These are phyloP conservation scores for Desmodesmus armatus DNA, from an alignment of 139 green algal genomes.

Conservation along the genomic window DNA sequence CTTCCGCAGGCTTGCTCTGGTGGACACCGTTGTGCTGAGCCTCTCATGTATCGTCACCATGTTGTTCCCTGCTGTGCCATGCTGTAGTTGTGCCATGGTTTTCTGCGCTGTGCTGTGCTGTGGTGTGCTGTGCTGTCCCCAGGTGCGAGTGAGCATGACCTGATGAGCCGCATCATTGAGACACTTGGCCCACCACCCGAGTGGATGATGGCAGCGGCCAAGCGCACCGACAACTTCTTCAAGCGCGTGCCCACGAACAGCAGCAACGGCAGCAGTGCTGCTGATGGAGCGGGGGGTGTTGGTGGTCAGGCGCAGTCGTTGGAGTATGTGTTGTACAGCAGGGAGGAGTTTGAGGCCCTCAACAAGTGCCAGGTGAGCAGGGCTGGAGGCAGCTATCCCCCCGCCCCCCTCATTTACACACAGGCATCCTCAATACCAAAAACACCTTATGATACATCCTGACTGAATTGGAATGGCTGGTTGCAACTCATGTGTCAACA, in stretches of 20 bases:
- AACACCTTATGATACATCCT: too few relatives aligned
- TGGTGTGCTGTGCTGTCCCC: not conserved
- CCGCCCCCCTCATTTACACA: too few relatives aligned
- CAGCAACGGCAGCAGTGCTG: not conserved
- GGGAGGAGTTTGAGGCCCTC: conserved; percentile 76
- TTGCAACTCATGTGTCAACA: too few relatives aligned
- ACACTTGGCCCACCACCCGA: conserved; percentile 82
- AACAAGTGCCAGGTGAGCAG: conserved; percentile 45
- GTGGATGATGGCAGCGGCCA: conserved; percentile 73
- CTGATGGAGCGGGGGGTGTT: not conserved
- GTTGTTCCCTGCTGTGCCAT: not conserved
- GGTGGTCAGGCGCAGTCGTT: not conserved
- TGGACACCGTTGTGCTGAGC: not conserved
- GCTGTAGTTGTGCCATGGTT: not conserved
- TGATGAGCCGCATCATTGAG: conserved; percentile 90
- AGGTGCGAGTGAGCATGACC: conserved; percentile 93
- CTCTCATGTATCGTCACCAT: not conserved
- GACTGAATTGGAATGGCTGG: too few relatives aligned
- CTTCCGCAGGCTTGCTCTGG: not conserved
- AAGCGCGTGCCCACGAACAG: conserved; percentile 40
- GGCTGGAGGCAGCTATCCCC: too few relatives aligned
- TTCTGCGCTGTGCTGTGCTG: not conserved
- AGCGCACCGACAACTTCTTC: conserved; percentile 89
- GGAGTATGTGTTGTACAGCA: conserved; percentile 66
- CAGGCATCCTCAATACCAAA: too few relatives aligned